A percentile compares a stretch with the other conserved stretches of the same genome.
These are phyloP conservation scores for Epichloe baconii DNA, from an alignment of 2,329 filamentous ascomycete genomes.

Conservation along the genomic window DNA sequence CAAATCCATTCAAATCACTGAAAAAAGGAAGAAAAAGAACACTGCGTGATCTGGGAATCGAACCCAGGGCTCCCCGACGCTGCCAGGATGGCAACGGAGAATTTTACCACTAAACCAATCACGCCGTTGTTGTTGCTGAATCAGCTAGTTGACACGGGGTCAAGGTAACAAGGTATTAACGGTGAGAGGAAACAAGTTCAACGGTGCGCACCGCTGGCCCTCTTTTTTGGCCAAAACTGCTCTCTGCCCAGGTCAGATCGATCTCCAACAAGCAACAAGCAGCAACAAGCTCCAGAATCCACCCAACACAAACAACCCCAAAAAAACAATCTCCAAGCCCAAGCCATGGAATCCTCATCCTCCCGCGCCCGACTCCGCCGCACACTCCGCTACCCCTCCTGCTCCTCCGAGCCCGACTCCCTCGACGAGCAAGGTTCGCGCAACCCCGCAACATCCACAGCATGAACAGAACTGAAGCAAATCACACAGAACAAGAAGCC, in stretches of 20 bases:
- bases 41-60: slow-evolving; percentile 20
- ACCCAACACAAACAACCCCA: not conserved
- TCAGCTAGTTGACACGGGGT: not conserved
- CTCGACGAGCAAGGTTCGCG: slow-evolving; percentile 61
- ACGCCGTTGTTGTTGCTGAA: slow-evolving; percentile 2
- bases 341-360: slow-evolving; percentile 8
- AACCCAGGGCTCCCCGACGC: slow-evolving; percentile 21
- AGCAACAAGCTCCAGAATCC: not conserved
- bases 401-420: slow-evolving; percentile 40
- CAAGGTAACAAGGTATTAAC: not conserved
- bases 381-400: slow-evolving; percentile 65
- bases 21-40: not conserved
- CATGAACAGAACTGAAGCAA: too few relatives aligned
- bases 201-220: slow-evolving; percentile 23
- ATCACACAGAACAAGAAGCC: slow-evolving; percentile 40
- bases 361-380: slow-evolving; percentile 52
- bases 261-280: too few relatives aligned
- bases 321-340: too few relatives aligned
- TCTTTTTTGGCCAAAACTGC: slow-evolving; percentile 42
- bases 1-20: not conserved
- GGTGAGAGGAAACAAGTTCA: too few relatives aligned
- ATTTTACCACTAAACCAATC: slow-evolving; percentile 19
- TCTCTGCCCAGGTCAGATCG: too few relatives aligned
- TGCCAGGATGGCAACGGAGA: slow-evolving; percentile 17
- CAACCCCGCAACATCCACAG: not conserved